Base-by-base conservation (phyloP, 805 yeast genomes). In the Saturnispora gosingensis region DNA sequence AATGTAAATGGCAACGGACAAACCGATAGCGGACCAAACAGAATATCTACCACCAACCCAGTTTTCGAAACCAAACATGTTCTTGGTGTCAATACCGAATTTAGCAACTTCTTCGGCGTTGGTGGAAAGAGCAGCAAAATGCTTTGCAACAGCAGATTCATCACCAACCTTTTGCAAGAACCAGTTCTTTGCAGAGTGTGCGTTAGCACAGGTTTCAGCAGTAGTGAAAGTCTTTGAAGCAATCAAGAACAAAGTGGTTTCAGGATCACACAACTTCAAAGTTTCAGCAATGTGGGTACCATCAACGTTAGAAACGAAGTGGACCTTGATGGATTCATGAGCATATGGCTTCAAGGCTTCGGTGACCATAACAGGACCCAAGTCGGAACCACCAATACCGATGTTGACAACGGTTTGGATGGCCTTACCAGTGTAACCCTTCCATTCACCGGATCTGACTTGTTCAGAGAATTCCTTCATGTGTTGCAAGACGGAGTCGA, bases 41-140 rank as follows among this genome's bases (percentile, higher is more conserved):
- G 99, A 93, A 83, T 93, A 93, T 73, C 99, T 85, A 68, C 99
- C 99, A 67, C 99, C 99, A 58, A 93, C 99, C 99, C 99, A 93
- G 74, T 75, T 84, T 71, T 90, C 97, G 65, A 93, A 93, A 58
- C 95, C 98, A 72, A 93, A 93, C 99, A 93, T 93, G 78, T 93
- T 93, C 70, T 82, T 85, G 68, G 97, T 82, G 75, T 93, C 98
- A 61, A 93, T 93, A 66, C 99, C 99, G 64, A 93, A 93, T 74
- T 88, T 86, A 64, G 83, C 77, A 58, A 93, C 99, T 72, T 86
- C 97, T 49, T 71, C 72, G 55, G 88, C 95, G 70, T 93, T 93
- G 57, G 99, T 93, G 56, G 96, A 88, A 60, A 93, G 77, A 53
- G 99, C 99, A 62, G 83, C 99, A 67, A 93, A 93, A 77, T 93